Conservation (phyloP, 805 yeast species). For the Cephaloascus albidus region DNA sequence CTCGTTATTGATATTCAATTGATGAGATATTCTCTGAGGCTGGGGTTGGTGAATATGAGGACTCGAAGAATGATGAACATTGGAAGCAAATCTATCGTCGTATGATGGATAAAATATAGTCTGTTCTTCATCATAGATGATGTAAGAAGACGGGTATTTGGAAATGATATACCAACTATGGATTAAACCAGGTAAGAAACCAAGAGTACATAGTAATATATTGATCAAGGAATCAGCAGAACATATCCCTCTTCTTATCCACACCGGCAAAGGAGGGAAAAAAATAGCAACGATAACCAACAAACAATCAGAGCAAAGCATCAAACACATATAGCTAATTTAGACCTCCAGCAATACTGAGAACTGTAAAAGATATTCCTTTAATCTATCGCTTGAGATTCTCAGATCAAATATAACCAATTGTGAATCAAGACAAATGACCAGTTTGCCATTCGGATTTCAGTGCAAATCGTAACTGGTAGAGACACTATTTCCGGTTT, state of each 20-base stretch:
- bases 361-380: too few relatives aligned
- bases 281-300: slow-evolving; percentile 40
- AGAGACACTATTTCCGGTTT: too few relatives aligned
- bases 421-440: too few relatives aligned
- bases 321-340: background rate
- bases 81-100: background rate
- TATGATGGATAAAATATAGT: background rate
- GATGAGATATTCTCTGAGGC: background rate
- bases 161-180: slow-evolving; percentile 39
- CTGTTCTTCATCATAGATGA: background rate
- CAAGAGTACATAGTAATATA: slow-evolving; percentile 32
- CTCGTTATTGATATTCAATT: background rate
- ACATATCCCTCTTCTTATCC: slow-evolving; percentile 54
- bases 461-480: too few relatives aligned
- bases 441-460: too few relatives aligned
- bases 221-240: slow-evolving; percentile 39
- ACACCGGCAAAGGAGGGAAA: slow-evolving; percentile 69
- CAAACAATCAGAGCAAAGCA: background rate
- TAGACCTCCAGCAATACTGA: too few relatives aligned
- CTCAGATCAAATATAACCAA: too few relatives aligned
- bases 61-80: too few relatives aligned
- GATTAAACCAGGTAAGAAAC: slow-evolving; percentile 41
- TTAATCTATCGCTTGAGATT: too few relatives aligned
- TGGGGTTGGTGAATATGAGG: background rate
- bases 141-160: background rate